These are phyloP conservation scores for Plasmopara muralis DNA, from an alignment of 352 stramenopile species.

Conservation along the genomic window DNA sequence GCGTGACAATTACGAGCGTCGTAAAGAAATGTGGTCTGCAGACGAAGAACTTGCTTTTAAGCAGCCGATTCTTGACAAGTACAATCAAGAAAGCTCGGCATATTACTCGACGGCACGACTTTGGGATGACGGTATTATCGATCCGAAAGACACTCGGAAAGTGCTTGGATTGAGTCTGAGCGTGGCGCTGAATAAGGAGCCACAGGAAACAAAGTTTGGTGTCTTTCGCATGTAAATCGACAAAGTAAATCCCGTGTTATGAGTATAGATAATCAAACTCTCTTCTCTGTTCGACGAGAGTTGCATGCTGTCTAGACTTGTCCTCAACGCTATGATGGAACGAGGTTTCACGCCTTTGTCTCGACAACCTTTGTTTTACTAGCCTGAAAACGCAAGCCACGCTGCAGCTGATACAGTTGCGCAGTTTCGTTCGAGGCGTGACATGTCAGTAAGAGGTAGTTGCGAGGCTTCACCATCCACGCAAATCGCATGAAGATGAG, in stretches of 20 bases:
- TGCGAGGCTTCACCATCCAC: slow-evolving; percentile 84
- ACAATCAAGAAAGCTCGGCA: slow-evolving; percentile 89
- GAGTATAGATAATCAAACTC: background rate
- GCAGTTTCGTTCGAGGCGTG: slow-evolving; percentile 78
- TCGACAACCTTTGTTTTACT: slow-evolving; percentile 33
- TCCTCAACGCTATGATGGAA: no score
- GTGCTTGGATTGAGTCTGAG: slow-evolving; percentile 75
- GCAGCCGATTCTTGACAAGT: slow-evolving; percentile 94
- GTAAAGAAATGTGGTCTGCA: slow-evolving; percentile 50
- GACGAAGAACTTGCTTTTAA: slow-evolving; percentile 92
- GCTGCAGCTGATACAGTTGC: slow-evolving; percentile 79
- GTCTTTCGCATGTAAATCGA: slow-evolving; percentile 92
- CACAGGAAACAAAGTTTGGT: slow-evolving; percentile 89
- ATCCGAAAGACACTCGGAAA: slow-evolving; percentile 91
- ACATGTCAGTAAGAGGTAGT: slow-evolving; percentile 80
- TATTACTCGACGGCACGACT: slow-evolving; percentile 95
- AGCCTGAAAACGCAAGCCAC: slow-evolving; percentile 35
- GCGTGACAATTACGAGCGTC: slow-evolving; percentile 80
- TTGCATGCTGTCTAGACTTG: slow-evolving; percentile 19
- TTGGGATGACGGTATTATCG: slow-evolving; percentile 98
- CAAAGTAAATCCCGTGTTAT: background rate
- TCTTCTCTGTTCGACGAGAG: slow-evolving; percentile 11
- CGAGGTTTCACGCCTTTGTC: background rate
- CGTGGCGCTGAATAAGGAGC: slow-evolving; percentile 64
- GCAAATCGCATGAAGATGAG: slow-evolving; percentile 87